phyloP scores from a whole-genome alignment of 768 basidiomycete species.

The Tylopilus balloui region DNA sequence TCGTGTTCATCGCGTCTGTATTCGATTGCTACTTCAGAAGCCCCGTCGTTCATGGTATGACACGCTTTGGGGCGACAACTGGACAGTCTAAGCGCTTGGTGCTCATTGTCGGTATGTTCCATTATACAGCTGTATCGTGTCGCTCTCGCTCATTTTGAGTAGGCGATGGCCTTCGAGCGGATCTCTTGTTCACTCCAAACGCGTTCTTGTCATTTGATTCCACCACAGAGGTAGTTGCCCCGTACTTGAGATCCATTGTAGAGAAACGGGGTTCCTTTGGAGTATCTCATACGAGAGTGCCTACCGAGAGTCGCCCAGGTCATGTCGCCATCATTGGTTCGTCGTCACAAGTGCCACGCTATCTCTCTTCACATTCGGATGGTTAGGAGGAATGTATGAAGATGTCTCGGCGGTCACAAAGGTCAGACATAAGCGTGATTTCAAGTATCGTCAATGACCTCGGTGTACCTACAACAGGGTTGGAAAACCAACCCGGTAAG shows the following conservation, averaged over 20 bases:
- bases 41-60: constrained; percentile 77
- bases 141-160: neutral
- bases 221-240: constrained; percentile 61
- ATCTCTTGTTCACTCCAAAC: constrained; percentile 65
- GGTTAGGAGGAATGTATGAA: constrained; percentile 84
- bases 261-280: constrained; percentile 73
- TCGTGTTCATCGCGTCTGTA: constrained; percentile 63
- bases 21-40: constrained; percentile 90
- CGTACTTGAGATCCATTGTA: constrained; percentile 64
- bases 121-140: neutral
- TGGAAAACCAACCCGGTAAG: constrained; percentile 82
- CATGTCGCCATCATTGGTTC: constrained; percentile 84
- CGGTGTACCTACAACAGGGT: constrained; percentile 41
- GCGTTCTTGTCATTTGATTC: constrained; percentile 50
- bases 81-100: constrained; percentile 70
- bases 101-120: constrained; percentile 64
- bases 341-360: constrained; percentile 3
- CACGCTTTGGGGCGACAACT: constrained; percentile 41
- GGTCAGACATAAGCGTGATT: constrained; percentile 35
- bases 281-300: constrained; percentile 80
- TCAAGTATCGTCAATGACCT: constrained; percentile 4
- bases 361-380: constrained; percentile 4
- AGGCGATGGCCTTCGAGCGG: constrained; percentile 85
- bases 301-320: constrained; percentile 84
- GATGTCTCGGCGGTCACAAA: constrained; percentile 86